Evolutionary conservation across 345 rosid genomes (phyloP).

Genomic region (Ceriops zippeliana): DNA sequence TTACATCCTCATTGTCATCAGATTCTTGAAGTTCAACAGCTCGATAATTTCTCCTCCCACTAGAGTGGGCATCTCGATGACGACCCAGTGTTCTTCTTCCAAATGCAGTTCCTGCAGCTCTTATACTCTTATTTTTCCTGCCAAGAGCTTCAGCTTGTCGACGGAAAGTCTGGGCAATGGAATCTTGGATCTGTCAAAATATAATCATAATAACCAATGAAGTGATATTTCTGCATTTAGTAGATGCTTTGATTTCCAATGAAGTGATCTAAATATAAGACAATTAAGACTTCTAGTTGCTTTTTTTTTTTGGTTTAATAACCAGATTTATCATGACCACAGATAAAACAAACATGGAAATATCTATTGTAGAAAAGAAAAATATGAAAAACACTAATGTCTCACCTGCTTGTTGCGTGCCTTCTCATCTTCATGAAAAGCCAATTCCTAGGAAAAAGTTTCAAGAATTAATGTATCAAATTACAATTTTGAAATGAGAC

Average conservation of each 20-base stretch:
- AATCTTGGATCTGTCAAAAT: slow-evolving; percentile 47
- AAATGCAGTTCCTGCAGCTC: slow-evolving; percentile 23
- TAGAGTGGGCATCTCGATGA: slow-evolving; percentile 26
- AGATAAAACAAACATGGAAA: background rate
- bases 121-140: slow-evolving; percentile 31
- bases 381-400: slow-evolving; percentile 1
- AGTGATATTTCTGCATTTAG: too few relatives aligned
- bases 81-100: slow-evolving; percentile 34
- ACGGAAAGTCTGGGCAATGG: slow-evolving; percentile 40
- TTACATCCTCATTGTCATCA: slow-evolving; percentile 42
- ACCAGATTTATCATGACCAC: background rate
- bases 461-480: slow-evolving; percentile 7
- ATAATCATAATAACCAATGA: too few relatives aligned
- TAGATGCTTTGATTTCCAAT: too few relatives aligned
- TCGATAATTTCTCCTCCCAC: slow-evolving; percentile 38
- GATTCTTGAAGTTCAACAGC: slow-evolving; percentile 36
- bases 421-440: slow-evolving; percentile 51
- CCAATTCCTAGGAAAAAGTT: slow-evolving; percentile 40
- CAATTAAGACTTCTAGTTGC: too few relatives aligned
- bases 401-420: slow-evolving; percentile 49
- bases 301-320: background rate
- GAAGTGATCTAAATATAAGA: too few relatives aligned
- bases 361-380: background rate
- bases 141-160: slow-evolving; percentile 50
- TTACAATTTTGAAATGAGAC: slow-evolving; percentile 9